Evolutionary conservation across 768 basidiomycete species (phyloP), one percentile per base, ranked within the genome.

Genomic region (Heimioporus sp.): DNA sequence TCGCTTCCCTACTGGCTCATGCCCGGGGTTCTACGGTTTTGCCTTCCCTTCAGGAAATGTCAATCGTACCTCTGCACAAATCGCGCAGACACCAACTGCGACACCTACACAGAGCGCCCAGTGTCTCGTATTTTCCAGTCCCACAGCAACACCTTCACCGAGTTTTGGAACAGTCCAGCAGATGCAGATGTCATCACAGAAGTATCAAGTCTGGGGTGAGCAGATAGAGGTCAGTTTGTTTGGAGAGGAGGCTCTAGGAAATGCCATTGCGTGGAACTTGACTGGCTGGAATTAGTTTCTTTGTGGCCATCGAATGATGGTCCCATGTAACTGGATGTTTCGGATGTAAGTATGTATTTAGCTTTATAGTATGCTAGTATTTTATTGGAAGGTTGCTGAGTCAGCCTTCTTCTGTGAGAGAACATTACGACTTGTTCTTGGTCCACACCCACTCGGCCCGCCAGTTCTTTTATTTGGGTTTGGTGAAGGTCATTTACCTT

Each of bases 11-110:
- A 66, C 63, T 24, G 60, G 38, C 20, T 51, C 47, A 20, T 67
- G 65, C 42, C 63, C 65, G 10, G 65, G 57, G 36, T 67, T 52
- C 52, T 65, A 62, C 30, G 58, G 60, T 17, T 66, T 66, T 24
- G 63, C 63, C 5, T 67, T 67, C 34, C 65, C 57, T 3, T 64
- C 65, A 2, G 58, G 63, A 38, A 45, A 56, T 6, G n/a, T 61
- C 34, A 64, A 65, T 32, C 52, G 54, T 15, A 66, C 63, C 2
- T 13, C 52, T 5, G 30, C 55, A 12, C 57, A 64, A 21, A 55
- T 65, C 5, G 46, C 53, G 16, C 64, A 66, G 37, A 55, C 21
- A 19, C 65, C 65, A 0, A 20, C 55, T n/a, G 52, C 58, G 51
- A 59, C 57, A 5, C 58, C 58, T 0, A 21, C 51, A 10, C 56